Evolutionary conservation across 73 alveolate species (phyloP), one percentile per base, ranked within the genome.

Genomic region (Tetrahymena borealis): DNA sequence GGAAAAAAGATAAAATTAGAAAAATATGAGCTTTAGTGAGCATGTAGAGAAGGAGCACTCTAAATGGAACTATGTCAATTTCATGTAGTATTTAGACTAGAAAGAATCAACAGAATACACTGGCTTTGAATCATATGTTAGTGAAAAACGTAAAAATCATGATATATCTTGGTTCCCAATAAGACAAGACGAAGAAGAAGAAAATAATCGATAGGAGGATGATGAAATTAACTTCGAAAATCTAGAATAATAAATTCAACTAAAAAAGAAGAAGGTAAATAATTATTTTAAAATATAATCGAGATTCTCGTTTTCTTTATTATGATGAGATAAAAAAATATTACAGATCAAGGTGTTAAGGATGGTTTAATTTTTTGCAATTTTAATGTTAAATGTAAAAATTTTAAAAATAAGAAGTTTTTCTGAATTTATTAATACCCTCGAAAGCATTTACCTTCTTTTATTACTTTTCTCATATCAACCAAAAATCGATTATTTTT

Each of bases 41-140:
- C 99, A 98, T 94, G 93, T 94, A 90, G 96, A 93, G 90, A 36
- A 37, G 9, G 99, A 98, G 90, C 99, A 98, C 94, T 91, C 90
- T 79, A 91, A 95, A 60, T 98, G 98, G 97, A 92, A 96, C 93
- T 98, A 98, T 94, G 96, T 98, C 78, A 94, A 94, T 94, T 98
- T 94, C 96, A 96, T 98, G 42, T 96, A 96, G 4, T 95, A 97
- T 93, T 92, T 98, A 94, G 94, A 96, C 93, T 93, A 90, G 91
- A 97, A 98, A 93, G 98, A 98, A 90, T 94, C 94, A 36, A 96
- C 99, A 79, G 99, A 98, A 91, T 94, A 94, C 91, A 95, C 98
- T 90, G 99, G 99, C 28, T 94, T 98, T 94, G 99, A 98, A 91
- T 94, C 98, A 24, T 96, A 95, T 93, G 97, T 97, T 32, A 93